Evolutionary conservation across 345 rosid species (phyloP).

Genomic region (Raphanus sativus): DNA sequence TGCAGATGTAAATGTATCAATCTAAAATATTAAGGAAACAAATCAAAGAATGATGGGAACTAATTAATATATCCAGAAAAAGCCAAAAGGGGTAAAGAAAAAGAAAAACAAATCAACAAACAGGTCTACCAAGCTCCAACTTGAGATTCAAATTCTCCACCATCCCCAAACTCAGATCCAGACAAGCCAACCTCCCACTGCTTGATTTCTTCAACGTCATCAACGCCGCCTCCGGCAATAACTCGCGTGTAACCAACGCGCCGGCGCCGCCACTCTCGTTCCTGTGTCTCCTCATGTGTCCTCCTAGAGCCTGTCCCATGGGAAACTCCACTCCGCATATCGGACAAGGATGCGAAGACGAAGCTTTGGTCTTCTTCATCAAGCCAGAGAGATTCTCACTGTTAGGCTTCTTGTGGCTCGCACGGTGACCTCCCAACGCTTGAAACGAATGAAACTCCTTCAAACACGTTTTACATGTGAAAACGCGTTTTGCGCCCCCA

Average conservation of each 20-base stretch:
- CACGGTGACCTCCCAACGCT: conserved; percentile 94
- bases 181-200: conserved; percentile 40
- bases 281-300: conserved; percentile 93
- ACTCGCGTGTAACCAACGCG: conserved; percentile 41
- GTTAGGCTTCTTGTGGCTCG: conserved; percentile 82
- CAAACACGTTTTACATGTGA: conserved; percentile 83
- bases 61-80: conserved; percentile 25
- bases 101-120: conserved; percentile 18
- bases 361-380: conserved; percentile 43
- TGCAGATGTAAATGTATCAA: conserved; percentile 14
- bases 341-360: conserved; percentile 74
- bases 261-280: conserved; percentile 25
- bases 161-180: conserved; percentile 34
- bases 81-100: background rate
- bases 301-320: conserved; percentile 89
- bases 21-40: conserved; percentile 18
- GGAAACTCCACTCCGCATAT: conserved; percentile 86
- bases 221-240: conserved; percentile 42
- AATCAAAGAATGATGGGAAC: conserved; percentile 20
- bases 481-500: conserved; percentile 43
- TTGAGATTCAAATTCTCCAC: conserved; percentile 34
- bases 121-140: conserved; percentile 41
- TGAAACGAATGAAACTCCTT: conserved; percentile 74
- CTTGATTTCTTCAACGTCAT: conserved; percentile 54
- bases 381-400: conserved; percentile 21